phyloP scores from a whole-genome alignment of 2,329 filamentous ascomycete genomes.

The Alternaria sp. region DNA sequence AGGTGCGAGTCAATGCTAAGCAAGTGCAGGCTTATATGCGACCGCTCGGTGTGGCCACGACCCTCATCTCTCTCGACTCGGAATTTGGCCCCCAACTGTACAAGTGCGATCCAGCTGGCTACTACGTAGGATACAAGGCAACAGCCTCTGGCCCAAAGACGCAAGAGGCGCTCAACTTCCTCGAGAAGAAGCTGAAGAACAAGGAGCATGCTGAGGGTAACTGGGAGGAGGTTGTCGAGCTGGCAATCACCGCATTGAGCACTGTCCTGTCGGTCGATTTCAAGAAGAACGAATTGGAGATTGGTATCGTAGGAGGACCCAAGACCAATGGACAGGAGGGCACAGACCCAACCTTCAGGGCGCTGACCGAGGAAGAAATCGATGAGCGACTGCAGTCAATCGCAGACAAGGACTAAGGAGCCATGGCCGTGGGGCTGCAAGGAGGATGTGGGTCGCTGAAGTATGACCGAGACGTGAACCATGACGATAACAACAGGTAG shows the following conservation, averaged over 20 bases:
- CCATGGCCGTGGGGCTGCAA: conserved; percentile 29
- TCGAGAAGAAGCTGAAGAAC: conserved; percentile 99
- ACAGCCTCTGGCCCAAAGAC: conserved; percentile 97
- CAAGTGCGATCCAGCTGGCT: conserved; percentile 98
- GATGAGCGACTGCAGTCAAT: conserved; percentile 98
- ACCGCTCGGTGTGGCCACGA: conserved; percentile 93
- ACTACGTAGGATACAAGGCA: conserved; percentile 98
- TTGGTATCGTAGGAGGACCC: conserved; percentile 94
- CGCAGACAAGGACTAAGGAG: conserved; percentile 90
- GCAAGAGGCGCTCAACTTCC: conserved; percentile 96
- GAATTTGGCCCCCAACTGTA: conserved; percentile 94
- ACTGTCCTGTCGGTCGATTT: conserved; percentile 98
- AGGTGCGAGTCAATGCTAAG: conserved; percentile 39
- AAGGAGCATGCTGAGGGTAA: conserved; percentile 90
- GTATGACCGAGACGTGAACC: conserved; percentile 31
- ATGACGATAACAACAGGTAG: conserved; percentile 37
- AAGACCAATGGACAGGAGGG: conserved; percentile 83
- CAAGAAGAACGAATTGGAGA: conserved; percentile 98
- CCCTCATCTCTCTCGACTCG: conserved; percentile 90
- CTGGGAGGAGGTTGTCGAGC: conserved; percentile 98
- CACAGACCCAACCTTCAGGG: conserved; percentile 80
- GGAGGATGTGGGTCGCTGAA: conserved; percentile 33
- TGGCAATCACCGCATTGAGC: conserved; percentile 94
- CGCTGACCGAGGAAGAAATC: conserved; percentile 95
- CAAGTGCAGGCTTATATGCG: conserved; percentile 86